A percentile compares a stretch with the other conserved stretches of the same genome.
Evolutionary conservation across 345 rosid genomes (phyloP).

Genomic region (Zanthoxylum bungeanum): DNA sequence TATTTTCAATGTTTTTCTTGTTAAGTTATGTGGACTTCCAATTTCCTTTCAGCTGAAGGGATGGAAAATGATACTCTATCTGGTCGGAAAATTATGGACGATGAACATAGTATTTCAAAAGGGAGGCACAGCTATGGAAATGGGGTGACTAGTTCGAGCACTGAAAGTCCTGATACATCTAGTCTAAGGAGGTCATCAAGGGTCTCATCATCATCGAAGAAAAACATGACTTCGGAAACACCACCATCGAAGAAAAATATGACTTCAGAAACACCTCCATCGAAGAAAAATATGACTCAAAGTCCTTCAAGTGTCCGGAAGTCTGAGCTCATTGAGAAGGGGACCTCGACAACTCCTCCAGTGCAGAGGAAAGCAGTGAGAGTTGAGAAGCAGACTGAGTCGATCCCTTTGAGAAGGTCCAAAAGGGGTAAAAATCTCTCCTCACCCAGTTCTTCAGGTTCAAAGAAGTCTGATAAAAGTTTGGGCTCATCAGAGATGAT

Average conservation of each 20-base stretch:
- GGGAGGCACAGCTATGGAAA: conserved; percentile 37
- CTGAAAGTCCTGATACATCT: too few species aligned
- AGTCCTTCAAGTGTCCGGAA: conserved; percentile 35
- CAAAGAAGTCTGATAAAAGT: conserved; percentile 33
- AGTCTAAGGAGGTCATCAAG: too few species aligned
- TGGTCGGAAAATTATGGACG: conserved; percentile 33
- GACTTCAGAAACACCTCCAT: conserved; percentile 20
- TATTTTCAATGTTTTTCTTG: not conserved
- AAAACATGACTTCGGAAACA: too few species aligned
- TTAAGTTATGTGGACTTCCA: not conserved
- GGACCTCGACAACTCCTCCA: conserved; percentile 31
- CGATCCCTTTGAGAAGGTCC: too few species aligned
- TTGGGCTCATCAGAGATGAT: conserved; percentile 20
- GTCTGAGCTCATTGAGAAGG: conserved; percentile 58
- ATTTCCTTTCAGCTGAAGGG: too few species aligned
- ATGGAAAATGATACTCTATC: conserved; percentile 38
- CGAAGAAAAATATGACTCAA: conserved; percentile 26
- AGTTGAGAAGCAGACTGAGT: conserved; percentile 40
- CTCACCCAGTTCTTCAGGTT: conserved; percentile 37
- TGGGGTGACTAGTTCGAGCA: conserved; percentile 26
- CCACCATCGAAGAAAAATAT: too few species aligned
- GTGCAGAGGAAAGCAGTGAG: conserved; percentile 31
- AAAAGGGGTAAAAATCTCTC: too few species aligned
- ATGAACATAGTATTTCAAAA: conserved; percentile 26
- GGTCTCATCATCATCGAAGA: too few species aligned